Conservation (phyloP, 176 grass and related monocot species). For the Triticum turgidum region DNA sequence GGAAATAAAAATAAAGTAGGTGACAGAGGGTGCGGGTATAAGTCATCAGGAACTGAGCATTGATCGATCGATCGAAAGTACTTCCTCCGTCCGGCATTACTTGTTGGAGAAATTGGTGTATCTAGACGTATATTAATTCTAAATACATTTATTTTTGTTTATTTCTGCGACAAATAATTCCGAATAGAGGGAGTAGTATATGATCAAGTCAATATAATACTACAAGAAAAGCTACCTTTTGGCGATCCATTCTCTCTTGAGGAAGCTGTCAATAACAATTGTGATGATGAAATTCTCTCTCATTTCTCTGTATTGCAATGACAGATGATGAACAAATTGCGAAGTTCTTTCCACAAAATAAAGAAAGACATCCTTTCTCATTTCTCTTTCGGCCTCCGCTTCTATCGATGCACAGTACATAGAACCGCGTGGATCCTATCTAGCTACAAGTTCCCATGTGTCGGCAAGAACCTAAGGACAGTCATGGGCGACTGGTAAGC, state of each 20-base stretch:
- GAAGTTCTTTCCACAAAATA: too few species aligned
- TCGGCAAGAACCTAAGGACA: neutral
- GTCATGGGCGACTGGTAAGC: neutral
- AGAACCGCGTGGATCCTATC: neutral
- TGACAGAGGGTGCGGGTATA: neutral
- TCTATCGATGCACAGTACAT: neutral
- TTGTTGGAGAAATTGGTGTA: too few species aligned
- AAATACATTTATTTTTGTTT: too few species aligned
- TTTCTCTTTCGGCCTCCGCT: neutral
- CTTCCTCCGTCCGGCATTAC: too few species aligned
- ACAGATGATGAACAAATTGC: too few species aligned
- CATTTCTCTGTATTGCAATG: too few species aligned
- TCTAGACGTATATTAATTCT: too few species aligned
- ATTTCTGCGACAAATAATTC: too few species aligned
- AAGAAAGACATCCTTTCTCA: neutral
- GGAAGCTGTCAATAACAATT: neutral
- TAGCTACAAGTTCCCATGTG: neutral
- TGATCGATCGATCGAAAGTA: neutral
- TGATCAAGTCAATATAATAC: neutral
- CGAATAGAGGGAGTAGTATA: neutral
- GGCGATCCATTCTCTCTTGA: neutral
- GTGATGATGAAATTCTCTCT: too few species aligned
- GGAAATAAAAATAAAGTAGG: neutral
- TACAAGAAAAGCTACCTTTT: neutral
- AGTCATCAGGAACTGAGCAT: neutral